Base-by-base conservation (phyloP, 768 basidiomycete species). In the Dictyophora rubrovolvata region DNA sequence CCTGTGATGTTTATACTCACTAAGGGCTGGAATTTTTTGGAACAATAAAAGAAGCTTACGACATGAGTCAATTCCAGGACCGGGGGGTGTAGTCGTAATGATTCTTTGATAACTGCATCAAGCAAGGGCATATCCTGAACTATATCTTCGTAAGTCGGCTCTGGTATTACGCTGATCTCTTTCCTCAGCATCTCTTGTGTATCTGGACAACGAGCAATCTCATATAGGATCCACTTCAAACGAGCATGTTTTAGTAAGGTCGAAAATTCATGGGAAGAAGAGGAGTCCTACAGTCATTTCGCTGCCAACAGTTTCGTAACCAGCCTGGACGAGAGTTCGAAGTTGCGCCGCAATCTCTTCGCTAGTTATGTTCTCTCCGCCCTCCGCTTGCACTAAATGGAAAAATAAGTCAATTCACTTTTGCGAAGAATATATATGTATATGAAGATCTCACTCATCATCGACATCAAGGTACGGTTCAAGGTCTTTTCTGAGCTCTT, bases 51-150 rank as follows among this genome's bases (percentile, higher is more conserved):
- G 18, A 1, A 48, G 52, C 23, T 33, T 23, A 28, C 81, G 70
- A 82, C 79, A 58, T 86, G 83, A 64, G 85, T 81, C 62, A 85
- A 84, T 67, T 85, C 84, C 28, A 81, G 65, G 35, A 86, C 76
- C 1, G 83, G 75, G 17, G 84, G 79, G 63, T 85, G 81, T 50
- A 85, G 66, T 28, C 85, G 78, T 17, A 86, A 69, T 2, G 79
- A 79, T 67, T 86, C 84, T 63, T 79, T 79, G 49, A 86, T 59
- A 9, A 83, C 78, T 1, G 83, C 81, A 54, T 86, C 80, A 17
- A 87, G 73, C 48, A 84, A 71, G 1, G 81, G 79, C 60, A 74
- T 77, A 47, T 73, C 69, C 62, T 69, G 72, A 55, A 76, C 78
- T 56, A 84, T 65, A 23, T 75, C 71, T 48, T 83, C 82, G 53